Evolutionary conservation across 129 eudicot genomes (phyloP).

Genomic region (Saussurea involucrata): DNA sequence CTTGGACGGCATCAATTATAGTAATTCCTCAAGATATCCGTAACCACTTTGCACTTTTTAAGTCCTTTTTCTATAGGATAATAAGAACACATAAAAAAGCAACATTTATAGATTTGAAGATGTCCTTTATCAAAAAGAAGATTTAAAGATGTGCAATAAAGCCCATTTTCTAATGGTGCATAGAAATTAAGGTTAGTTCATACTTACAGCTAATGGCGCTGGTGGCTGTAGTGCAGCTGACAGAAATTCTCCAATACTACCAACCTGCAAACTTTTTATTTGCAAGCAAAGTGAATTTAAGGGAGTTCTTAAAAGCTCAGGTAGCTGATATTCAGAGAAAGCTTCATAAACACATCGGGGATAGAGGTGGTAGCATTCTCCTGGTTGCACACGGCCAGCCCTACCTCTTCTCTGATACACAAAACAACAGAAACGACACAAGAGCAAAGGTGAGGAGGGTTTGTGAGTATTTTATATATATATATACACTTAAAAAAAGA

Average conservation of each 20-base stretch:
- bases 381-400: constrained; percentile 99
- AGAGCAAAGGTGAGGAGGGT: background rate
- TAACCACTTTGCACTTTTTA: background rate
- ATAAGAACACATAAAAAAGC: background rate
- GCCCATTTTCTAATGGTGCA: background rate
- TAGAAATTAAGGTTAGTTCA: background rate
- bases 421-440: constrained; percentile 4
- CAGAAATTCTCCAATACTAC: constrained; percentile 84
- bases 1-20: background rate
- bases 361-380: constrained; percentile 94
- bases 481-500: background rate
- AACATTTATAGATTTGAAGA: background rate
- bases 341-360: constrained; percentile 95
- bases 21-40: background rate
- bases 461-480: background rate
- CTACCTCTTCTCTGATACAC: constrained; percentile 89
- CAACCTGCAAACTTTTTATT: constrained; percentile 93
- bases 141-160: background rate
- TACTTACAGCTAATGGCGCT: constrained; percentile 85
- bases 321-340: constrained; percentile 91
- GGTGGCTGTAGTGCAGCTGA: constrained; percentile 98
- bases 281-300: constrained; percentile 97
- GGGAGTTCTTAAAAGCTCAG: constrained; percentile 96
- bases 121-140: background rate
- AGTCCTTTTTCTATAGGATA: background rate